Base-by-base conservation (phyloP, 352 stramenopile species). In the Pythium guiyangense region DNA sequence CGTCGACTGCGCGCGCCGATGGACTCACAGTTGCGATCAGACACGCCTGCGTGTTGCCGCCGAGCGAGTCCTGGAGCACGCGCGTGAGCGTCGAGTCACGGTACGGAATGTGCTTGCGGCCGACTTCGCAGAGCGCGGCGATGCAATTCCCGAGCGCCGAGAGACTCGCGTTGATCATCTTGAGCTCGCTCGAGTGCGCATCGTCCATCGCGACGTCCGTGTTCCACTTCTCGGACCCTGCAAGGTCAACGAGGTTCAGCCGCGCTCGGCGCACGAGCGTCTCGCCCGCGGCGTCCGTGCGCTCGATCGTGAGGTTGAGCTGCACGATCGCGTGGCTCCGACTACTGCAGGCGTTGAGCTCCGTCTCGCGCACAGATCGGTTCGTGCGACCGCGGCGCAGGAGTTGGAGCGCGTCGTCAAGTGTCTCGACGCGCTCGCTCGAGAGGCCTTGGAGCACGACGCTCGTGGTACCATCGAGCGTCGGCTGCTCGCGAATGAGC, bases 241-340 rank as follows among this genome's bases (percentile, higher is more conserved):
- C 84, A 11, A 94, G 66, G 56, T 94, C 81, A 45, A 94, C 84
- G 8, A 94, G 66, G 52, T 94, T 94, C 29, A 91, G 60, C 39
- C 80, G 67, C 6, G 80, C 85, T 14, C 61, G 71, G 29, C 74
- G 70, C 6, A 73, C 18, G n/a, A 77, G 50, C 29, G 73, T 75
- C 22, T 79, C 62, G 3, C 75, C 73, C 39, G 69, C 72, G n/a
- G 35, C 3, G 0, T 68, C 47, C 11, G 44, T 22, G 1, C 59
- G 63, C 51, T 86, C 69, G 0, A 63, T 78, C 27, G 59, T 63
- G 4, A 98, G 65, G 45, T 93, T 75, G 17, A 98, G 57, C 45
- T 96, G 94, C 0, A 98, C 73, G 40, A 98, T 97, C 15, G 90
- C 85, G 57, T 98, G 94, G 50, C 83, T 97, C 40, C 94, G 74